Evolutionary conservation across 768 basidiomycete genomes (phyloP).

Genomic region (Trametes villosa): DNA sequence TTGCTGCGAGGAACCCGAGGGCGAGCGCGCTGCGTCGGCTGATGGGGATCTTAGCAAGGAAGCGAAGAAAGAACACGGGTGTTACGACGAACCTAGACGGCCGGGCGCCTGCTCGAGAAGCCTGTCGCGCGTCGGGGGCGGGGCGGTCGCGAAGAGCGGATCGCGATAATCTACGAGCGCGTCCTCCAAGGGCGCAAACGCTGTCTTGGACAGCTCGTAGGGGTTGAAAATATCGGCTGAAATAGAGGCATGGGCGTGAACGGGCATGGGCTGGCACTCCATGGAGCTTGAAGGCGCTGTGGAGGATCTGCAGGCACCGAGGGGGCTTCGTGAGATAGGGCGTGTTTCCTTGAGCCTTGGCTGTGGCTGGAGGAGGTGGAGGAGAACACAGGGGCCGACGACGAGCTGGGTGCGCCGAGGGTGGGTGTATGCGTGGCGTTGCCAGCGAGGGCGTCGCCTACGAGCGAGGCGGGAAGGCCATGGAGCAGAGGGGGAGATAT

Average conservation of each 20-base stretch:
- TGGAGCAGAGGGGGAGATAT: constrained; percentile 6
- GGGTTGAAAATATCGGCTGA: neutral
- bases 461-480: constrained; percentile 13
- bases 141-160: neutral
- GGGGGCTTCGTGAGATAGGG: neutral
- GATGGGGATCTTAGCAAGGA: neutral
- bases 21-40: neutral
- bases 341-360: neutral
- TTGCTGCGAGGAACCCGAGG: neutral
- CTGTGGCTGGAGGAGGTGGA: neutral
- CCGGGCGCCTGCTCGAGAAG: neutral
- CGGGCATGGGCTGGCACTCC: constrained; percentile 7
- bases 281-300: neutral
- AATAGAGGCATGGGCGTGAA: neutral
- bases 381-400: neutral
- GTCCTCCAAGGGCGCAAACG: neutral
- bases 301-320: constrained; percentile 24
- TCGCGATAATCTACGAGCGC: neutral
- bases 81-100: neutral
- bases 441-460: constrained; percentile 2
- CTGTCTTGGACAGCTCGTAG: neutral
- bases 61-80: neutral
- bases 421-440: neutral
- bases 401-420: neutral
- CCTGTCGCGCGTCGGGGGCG: neutral